These are phyloP conservation scores for Graphilbum fragrans DNA, from an alignment of 2,329 filamentous ascomycete species.

Conservation along the genomic window DNA sequence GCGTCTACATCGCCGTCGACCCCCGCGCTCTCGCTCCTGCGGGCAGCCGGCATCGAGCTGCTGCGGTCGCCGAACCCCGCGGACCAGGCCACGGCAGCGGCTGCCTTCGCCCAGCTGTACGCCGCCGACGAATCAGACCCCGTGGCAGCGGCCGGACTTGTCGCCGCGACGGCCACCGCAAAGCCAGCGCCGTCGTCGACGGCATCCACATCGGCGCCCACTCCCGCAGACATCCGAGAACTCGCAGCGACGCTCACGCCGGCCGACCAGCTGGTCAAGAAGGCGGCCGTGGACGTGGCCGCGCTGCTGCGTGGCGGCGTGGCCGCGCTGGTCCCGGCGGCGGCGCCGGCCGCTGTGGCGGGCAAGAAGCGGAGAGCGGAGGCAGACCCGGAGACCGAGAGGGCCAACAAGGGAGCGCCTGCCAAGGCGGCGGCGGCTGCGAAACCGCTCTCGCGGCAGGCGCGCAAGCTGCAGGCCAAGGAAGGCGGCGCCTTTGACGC, in stretches of 20 bases:
- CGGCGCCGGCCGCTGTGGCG: slow-evolving; percentile 23
- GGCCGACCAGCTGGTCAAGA: slow-evolving; percentile 46
- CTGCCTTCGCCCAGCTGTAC: slow-evolving; percentile 67
- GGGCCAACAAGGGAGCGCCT: not conserved
- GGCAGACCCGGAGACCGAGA: no score
- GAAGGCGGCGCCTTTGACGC: slow-evolving; percentile 44
- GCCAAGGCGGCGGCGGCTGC: slow-evolving; percentile 1
- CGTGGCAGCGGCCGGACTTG: slow-evolving; percentile 66
- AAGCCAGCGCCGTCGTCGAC: slow-evolving; percentile 37
- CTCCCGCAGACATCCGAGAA: slow-evolving; percentile 26
- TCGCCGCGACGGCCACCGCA: slow-evolving; percentile 33
- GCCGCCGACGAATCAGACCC: slow-evolving; percentile 53
- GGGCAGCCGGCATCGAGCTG: slow-evolving; percentile 72
- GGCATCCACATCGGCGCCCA: slow-evolving; percentile 41
- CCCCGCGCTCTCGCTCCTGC: slow-evolving; percentile 58
- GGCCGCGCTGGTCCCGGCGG: slow-evolving; percentile 29
- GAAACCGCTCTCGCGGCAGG: slow-evolving; percentile 32
- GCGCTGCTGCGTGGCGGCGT: slow-evolving; percentile 57
- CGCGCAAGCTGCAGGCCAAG: slow-evolving; percentile 12
- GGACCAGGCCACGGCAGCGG: slow-evolving; percentile 58
- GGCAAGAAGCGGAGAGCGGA: slow-evolving; percentile 28
- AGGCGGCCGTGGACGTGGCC: slow-evolving; percentile 37
- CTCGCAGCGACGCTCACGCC: slow-evolving; percentile 7
- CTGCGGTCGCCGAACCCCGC: slow-evolving; percentile 60
- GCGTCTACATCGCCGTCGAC: no score